Conservation (phyloP, 1,284 basidiomycete genomes). For the Omphalotus olearius region DNA sequence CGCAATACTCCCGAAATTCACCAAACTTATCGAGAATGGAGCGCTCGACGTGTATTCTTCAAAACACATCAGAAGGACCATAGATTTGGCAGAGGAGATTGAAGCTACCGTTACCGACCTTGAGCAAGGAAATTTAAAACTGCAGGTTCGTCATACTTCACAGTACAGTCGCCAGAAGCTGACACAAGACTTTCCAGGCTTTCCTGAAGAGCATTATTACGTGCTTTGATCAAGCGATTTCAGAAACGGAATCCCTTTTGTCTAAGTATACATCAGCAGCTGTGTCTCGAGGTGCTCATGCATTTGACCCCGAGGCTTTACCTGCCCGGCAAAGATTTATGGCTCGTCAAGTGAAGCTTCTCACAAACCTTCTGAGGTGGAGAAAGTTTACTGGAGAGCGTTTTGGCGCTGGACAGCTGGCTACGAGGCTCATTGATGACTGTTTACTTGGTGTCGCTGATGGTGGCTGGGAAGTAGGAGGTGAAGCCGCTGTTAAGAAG, state of each 20-base stretch:
- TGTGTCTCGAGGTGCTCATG: slow-evolving; percentile 34
- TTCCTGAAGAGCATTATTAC: slow-evolving; percentile 62
- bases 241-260: slow-evolving; percentile 42
- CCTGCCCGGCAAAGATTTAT: slow-evolving; percentile 72
- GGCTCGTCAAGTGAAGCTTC: slow-evolving; percentile 65
- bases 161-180: neutral
- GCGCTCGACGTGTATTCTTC: slow-evolving; percentile 81
- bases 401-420: slow-evolving; percentile 53
- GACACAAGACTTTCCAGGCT: slow-evolving; percentile 35
- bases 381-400: slow-evolving; percentile 66
- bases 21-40: slow-evolving; percentile 66
- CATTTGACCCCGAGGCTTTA: slow-evolving; percentile 77
- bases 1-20: slow-evolving; percentile 74
- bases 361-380: slow-evolving; percentile 74
- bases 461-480: slow-evolving; percentile 86
- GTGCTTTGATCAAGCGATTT: slow-evolving; percentile 56
- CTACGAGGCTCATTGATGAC: slow-evolving; percentile 54
- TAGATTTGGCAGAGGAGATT: slow-evolving; percentile 80
- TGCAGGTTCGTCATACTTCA: slow-evolving; percentile 51
- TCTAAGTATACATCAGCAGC: slow-evolving; percentile 31
- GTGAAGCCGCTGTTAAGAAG: slow-evolving; percentile 63
- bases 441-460: slow-evolving; percentile 67
- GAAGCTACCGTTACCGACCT: slow-evolving; percentile 54
- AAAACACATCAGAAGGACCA: slow-evolving; percentile 56
- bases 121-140: slow-evolving; percentile 61